phyloP scores from a whole-genome alignment of 495 filamentous ascomycete genomes.

The Elaphomyces granulatus region DNA sequence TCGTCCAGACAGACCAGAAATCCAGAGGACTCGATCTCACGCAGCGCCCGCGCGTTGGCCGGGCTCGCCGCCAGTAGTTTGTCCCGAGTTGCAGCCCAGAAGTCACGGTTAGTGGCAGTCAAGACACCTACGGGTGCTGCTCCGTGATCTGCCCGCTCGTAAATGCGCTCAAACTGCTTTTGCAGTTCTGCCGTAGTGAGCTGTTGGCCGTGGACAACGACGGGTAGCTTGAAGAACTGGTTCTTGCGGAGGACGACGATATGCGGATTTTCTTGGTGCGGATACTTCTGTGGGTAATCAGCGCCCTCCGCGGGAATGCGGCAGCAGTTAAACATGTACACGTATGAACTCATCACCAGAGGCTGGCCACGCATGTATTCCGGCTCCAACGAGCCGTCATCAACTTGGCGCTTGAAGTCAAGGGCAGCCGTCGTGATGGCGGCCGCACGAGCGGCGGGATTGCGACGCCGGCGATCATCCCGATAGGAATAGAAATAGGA shows the following conservation, averaged over 20 bases:
- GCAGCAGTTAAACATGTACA: slow-evolving; percentile 98
- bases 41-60: slow-evolving; percentile 58
- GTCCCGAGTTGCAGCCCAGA: slow-evolving; percentile 78
- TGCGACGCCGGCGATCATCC: slow-evolving; percentile 75
- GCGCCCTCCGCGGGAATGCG: slow-evolving; percentile 70
- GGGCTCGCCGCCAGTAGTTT: slow-evolving; percentile 59
- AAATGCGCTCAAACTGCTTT: slow-evolving; percentile 72
- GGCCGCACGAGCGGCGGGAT: slow-evolving; percentile 86
- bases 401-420: slow-evolving; percentile 90
- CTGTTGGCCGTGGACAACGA: slow-evolving; percentile 62
- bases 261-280: slow-evolving; percentile 60
- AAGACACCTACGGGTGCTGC: slow-evolving; percentile 67
- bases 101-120: slow-evolving; percentile 83
- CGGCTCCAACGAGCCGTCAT: slow-evolving; percentile 69
- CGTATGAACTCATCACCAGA: slow-evolving; percentile 92
- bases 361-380: slow-evolving; percentile 96
- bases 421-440: slow-evolving; percentile 72
- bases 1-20: slow-evolving; percentile 94
- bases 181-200: slow-evolving; percentile 82
- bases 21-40: slow-evolving; percentile 76
- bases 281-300: slow-evolving; percentile 75
- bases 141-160: slow-evolving; percentile 56
- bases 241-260: slow-evolving; percentile 87
- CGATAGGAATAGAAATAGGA: slow-evolving; percentile 99
- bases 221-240: slow-evolving; percentile 79